These are phyloP conservation scores for Ceriops tagal DNA, from an alignment of 345 rosid species.

Conservation along the genomic window DNA sequence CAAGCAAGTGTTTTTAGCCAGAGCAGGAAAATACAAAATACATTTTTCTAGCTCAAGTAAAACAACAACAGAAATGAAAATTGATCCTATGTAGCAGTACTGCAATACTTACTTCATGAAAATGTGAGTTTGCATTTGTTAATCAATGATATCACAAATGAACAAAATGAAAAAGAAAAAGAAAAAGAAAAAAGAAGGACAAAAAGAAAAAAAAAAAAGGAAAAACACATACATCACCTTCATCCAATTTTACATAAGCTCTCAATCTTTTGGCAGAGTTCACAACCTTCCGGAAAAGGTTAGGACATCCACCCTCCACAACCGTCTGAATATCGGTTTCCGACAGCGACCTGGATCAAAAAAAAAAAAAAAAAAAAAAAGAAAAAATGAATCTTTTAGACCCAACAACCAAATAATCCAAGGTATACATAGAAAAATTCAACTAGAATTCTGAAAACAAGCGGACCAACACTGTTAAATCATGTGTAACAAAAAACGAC, in stretches of 20 bases:
- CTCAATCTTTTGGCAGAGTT: constrained; percentile 90
- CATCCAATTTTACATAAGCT: constrained; percentile 54
- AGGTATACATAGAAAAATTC: neutral
- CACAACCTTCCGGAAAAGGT: constrained; percentile 65
- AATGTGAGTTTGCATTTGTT: neutral
- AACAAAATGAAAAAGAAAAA: neutral
- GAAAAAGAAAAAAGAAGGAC: neutral
- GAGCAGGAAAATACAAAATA: neutral
- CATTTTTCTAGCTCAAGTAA: neutral
- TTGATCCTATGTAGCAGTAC: neutral
- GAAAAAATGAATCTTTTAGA: neutral
- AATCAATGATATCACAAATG: neutral
- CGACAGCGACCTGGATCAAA: constrained; percentile 57
- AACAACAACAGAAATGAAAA: neutral
- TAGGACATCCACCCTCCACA: constrained; percentile 82
- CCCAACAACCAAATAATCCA: neutral
- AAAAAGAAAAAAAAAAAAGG: neutral
- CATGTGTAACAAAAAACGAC: neutral
- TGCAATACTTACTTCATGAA: neutral
- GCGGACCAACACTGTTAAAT: neutral
- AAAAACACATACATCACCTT: constrained; percentile 67
- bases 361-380: constrained; percentile 15
- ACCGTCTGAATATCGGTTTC: constrained; percentile 50
- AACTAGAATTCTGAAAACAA: neutral
- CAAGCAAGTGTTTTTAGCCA: constrained; percentile 7